Evolutionary conservation across 306 rosid species (phyloP), one percentile per base, ranked within the genome.

Genomic region (Vigna nakashimae): DNA sequence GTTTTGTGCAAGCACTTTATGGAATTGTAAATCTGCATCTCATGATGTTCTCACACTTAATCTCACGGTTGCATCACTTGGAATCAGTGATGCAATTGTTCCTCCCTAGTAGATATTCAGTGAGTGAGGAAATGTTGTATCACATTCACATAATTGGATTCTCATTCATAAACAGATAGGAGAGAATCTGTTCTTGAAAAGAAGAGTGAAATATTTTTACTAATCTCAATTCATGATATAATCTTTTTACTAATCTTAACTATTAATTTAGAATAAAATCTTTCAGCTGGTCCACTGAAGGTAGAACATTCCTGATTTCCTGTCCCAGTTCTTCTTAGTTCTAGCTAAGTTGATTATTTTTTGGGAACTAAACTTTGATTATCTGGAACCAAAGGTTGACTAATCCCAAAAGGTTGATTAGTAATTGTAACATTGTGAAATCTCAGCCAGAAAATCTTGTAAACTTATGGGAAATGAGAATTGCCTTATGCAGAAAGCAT

Each of bases 21-120:
- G n/a, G 50, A 57, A 71, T 4, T 73, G 80, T 60, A 77, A 81
- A 62, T 58, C 67, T 71, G 71, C 59, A 60, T 79, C 70, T 79
- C 6, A 46, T 24, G 45, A 43, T 58, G 72, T 75, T 30, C 65
- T 34, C 69, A 18, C 48, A 15, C 57, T 46, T 76, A 69, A 48
- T 56, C 17, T 9, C 38, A 66, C 53, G 18, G 48, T 68, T 73
- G 57, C 79, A 69, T 78, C 84, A 74, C 76, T 65, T 82, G 64
- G 79, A 55, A 56, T 78, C 45, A 6, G n/a, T 69, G 86, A 65
- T 26, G 79, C 65, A 49, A 53, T 48, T 53, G 73, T 80, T 78
- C 77, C 60, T 16, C 38, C 46, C 22, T 51, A 18, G 40, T 59
- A 28, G 48, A 56, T 38, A 32, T 62, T 16, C 2, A 63, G 22